Evolutionary conservation across 352 stramenopile genomes (phyloP).

Genomic region (Hyaloperonospora brassicae): DNA sequence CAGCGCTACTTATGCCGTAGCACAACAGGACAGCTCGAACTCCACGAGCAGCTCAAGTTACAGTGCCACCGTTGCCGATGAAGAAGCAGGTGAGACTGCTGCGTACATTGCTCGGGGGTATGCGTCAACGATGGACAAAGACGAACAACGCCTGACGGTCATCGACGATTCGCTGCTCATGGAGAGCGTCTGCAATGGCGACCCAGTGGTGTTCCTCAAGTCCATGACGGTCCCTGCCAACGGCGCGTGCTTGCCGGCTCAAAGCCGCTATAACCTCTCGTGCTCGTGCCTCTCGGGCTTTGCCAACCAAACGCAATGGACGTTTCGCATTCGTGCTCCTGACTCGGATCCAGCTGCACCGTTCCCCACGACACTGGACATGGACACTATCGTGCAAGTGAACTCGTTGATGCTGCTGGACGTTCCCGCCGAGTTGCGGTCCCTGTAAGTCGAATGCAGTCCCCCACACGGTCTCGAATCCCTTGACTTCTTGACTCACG

Average conservation of each 20-base stretch:
- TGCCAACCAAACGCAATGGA: slow-evolving; percentile 25
- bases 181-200: slow-evolving; percentile 29
- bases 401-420: slow-evolving; percentile 30
- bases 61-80: slow-evolving; percentile 5
- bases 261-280: slow-evolving; percentile 36
- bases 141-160: slow-evolving; percentile 28
- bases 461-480: no score
- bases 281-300: slow-evolving; percentile 36
- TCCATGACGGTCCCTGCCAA: slow-evolving; percentile 22
- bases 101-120: slow-evolving; percentile 30
- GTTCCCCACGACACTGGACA: slow-evolving; percentile 13
- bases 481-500: background rate
- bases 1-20: slow-evolving; percentile 2
- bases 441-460: slow-evolving; percentile 14
- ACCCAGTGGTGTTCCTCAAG: slow-evolving; percentile 34
- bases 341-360: slow-evolving; percentile 7
- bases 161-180: slow-evolving; percentile 26
- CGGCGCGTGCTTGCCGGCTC: slow-evolving; percentile 23
- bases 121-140: slow-evolving; percentile 21
- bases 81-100: slow-evolving; percentile 10
- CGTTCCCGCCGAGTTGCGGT: slow-evolving; percentile 14
- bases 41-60: background rate
- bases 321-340: slow-evolving; percentile 23
- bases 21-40: slow-evolving; percentile 11
- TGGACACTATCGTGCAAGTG: slow-evolving; percentile 11